phyloP scores from a whole-genome alignment of 2,329 filamentous ascomycete species.

The Leptographium lundbergii region DNA sequence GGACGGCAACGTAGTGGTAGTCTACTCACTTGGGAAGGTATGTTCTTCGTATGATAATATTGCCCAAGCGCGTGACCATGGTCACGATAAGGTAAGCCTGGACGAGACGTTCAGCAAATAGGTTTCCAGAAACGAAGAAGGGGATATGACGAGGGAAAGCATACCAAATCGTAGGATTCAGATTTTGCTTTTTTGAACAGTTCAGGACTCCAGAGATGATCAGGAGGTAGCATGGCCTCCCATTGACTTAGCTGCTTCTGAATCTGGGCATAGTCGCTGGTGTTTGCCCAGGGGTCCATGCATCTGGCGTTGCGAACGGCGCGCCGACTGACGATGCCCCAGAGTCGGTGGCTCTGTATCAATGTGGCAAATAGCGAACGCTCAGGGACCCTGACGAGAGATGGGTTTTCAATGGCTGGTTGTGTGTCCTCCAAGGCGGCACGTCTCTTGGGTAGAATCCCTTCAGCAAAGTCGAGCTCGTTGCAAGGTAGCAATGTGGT shows the following conservation, averaged over 20 bases:
- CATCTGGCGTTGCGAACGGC: constrained; percentile 32
- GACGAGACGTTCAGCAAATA: not conserved
- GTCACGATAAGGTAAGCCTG: constrained; percentile 43
- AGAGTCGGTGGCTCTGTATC: constrained; percentile 41
- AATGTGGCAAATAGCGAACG: constrained; percentile 42
- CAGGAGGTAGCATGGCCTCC: constrained; percentile 33
- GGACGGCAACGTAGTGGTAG: not conserved
- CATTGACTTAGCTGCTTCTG: constrained; percentile 30
- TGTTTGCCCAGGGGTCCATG: constrained; percentile 30
- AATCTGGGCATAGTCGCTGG: constrained; percentile 35
- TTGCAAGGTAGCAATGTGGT: constrained; percentile 40
- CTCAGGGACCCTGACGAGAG: constrained; percentile 26
- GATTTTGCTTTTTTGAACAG: constrained; percentile 32
- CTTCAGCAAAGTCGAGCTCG: constrained; percentile 37
- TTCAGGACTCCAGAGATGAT: constrained; percentile 33
- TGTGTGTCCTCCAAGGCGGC: constrained; percentile 41
- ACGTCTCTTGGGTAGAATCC: constrained; percentile 32
- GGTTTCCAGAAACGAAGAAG: not conserved
- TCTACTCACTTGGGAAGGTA: constrained; percentile 41
- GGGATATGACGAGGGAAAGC: not conserved
- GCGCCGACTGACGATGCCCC: constrained; percentile 38
- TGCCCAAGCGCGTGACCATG: constrained; percentile 41
- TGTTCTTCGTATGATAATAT: constrained; percentile 42
- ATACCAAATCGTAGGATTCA: constrained; percentile 36
- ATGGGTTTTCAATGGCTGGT: constrained; percentile 32